Conservation (phyloP, 371 early-diverging fungal genomes). For the Apophysomyces sp. region DNA sequence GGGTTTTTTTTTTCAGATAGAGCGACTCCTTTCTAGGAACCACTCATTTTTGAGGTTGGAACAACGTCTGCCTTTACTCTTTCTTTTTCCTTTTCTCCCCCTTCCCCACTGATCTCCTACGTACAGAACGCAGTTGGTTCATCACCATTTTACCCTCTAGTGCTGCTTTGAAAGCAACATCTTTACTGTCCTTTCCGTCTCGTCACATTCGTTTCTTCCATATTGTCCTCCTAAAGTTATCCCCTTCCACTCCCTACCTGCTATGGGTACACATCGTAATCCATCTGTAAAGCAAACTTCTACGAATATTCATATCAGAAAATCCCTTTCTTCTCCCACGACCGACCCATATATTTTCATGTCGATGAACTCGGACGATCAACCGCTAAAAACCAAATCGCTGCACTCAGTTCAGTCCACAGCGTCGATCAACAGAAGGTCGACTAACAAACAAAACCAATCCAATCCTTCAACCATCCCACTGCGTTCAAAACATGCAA, state of each 20-base stretch:
- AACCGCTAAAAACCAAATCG: background rate
- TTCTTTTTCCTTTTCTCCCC: background rate
- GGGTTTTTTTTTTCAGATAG: background rate
- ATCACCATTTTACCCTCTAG: background rate
- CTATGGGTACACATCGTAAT: background rate
- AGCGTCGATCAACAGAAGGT: background rate
- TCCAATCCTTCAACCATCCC: constrained; percentile 2
- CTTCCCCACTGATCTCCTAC: background rate
- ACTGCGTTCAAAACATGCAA: background rate
- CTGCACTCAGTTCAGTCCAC: background rate
- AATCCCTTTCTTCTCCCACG: constrained; percentile 4
- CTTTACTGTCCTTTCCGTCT: constrained; percentile 2
- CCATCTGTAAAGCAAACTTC: constrained; percentile 1
- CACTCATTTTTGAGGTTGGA: background rate
- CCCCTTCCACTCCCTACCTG: constrained; percentile 3
- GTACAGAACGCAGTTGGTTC: background rate
- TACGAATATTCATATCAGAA: background rate
- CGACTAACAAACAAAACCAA: background rate
- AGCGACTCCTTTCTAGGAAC: background rate
- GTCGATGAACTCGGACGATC: constrained; percentile 1
- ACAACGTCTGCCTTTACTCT: background rate
- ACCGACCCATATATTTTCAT: background rate
- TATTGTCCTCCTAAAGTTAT: background rate
- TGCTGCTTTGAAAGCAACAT: constrained; percentile 3
- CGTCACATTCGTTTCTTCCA: background rate